Evolutionary conservation across 305 asterid genomes (phyloP), one percentile per base, ranked within the genome.

Genomic region (Solanum hybrid): DNA sequence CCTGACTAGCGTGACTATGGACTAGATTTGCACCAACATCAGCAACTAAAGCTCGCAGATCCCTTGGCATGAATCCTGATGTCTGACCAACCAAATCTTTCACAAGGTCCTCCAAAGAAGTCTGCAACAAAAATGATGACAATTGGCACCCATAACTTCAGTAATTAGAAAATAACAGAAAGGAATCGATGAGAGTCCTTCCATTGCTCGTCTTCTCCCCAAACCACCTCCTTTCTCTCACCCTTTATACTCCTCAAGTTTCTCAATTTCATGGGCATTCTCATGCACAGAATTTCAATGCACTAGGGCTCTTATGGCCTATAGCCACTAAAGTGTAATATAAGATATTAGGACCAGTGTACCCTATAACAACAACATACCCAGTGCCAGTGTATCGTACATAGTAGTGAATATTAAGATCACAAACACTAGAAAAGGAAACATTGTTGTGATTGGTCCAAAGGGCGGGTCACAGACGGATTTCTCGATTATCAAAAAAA

Each of bases 41-140:
- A 89, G 99, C 98, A 90, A 96, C 87, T 90, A 97, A 92, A 88
- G 99, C 98, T 87, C 92, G 96, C 92, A 97, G 91, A 94, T 97
- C 99, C 93, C 98, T 95, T 81, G 99, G 98, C 96, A 96, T 93
- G 93, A 95, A 97, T 86, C 99, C 99, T 28, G 99, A 96, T 11
- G 99, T 97, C 93, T 97, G 99, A 88, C 98, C 99, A 91, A 93
- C 97, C 75, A 96, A 90, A 90, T 96, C 99, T 91, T 96, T 95
- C 86, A 95, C 95, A 90, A 97, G 93, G 90, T 96, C 97, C 93
- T 96, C 96, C 4, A 92, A 89, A 42, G 96, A 94, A 90, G 89
- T 90, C 99, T 97, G 96, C 84, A 90, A 92, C 82, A 91, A 91
- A 61, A 86, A 89, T 11, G 88, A 84, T 33, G 37, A 51, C 42